phyloP scores from a whole-genome alignment of 2,329 filamentous ascomycete genomes.

The Aspergillus brasiliensis region DNA sequence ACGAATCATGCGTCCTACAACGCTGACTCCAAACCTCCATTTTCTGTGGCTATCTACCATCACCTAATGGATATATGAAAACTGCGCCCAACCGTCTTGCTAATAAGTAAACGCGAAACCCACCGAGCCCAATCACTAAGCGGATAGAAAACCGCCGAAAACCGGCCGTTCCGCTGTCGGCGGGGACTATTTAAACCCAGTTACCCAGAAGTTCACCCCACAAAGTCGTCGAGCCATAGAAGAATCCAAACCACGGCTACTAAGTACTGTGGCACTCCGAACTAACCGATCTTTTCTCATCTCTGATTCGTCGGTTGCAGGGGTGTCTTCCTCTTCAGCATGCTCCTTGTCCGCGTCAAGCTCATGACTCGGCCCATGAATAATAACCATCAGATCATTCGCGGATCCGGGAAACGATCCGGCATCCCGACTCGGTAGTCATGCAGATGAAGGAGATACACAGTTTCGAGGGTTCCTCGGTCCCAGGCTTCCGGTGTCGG shows the following conservation, averaged over 20 bases:
- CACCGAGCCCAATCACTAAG: background rate
- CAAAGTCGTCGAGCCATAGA: background rate
- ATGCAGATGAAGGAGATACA: background rate
- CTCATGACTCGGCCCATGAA: background rate
- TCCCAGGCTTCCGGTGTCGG: background rate
- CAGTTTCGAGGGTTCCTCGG: background rate
- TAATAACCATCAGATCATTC: background rate
- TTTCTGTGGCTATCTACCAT: background rate
- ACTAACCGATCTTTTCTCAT: background rate
- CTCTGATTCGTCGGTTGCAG: background rate
- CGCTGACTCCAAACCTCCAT: background rate
- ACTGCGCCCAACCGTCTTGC: background rate
- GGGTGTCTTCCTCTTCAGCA: background rate
- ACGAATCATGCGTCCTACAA: background rate
- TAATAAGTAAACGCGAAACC: background rate
- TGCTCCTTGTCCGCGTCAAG: background rate
- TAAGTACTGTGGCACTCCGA: background rate
- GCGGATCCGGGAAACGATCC: background rate
- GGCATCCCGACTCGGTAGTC: constrained; percentile 20
- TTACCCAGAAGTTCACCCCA: background rate
- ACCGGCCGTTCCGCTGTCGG: background rate
- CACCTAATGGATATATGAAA: background rate
- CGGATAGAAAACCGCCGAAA: background rate
- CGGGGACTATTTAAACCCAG: too few species aligned
- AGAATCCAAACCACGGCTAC: background rate